phyloP scores from a whole-genome alignment of 768 basidiomycete genomes.

The Mycena kentingensis region DNA sequence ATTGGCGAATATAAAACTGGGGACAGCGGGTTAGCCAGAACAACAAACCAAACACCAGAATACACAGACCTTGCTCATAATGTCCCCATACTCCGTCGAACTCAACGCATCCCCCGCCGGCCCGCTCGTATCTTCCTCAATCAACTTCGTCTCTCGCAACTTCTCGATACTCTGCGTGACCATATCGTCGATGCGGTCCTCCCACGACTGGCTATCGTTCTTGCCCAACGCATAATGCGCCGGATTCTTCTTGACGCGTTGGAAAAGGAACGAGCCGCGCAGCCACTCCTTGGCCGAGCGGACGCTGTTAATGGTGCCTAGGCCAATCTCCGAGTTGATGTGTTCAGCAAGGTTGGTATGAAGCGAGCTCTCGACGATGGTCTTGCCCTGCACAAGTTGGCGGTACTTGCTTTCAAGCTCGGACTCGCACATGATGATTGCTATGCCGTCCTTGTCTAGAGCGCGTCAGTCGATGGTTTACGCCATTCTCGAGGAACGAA shows the following conservation, averaged over 20 bases:
- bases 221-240: slow-evolving; percentile 69
- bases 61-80: slow-evolving; percentile 75
- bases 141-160: slow-evolving; percentile 62
- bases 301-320: slow-evolving; percentile 76
- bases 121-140: slow-evolving; percentile 47
- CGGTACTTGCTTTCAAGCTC: slow-evolving; percentile 74
- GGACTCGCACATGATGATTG: slow-evolving; percentile 79
- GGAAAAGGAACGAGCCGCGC: slow-evolving; percentile 81
- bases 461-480: background rate
- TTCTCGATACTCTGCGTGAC: slow-evolving; percentile 65
- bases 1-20: slow-evolving; percentile 75
- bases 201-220: slow-evolving; percentile 60
- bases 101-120: slow-evolving; percentile 41
- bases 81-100: slow-evolving; percentile 78
- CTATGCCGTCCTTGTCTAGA: slow-evolving; percentile 79
- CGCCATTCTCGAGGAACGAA: slow-evolving; percentile 27
- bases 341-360: slow-evolving; percentile 87
- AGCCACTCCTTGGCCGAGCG: slow-evolving; percentile 82
- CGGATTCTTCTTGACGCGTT: slow-evolving; percentile 85
- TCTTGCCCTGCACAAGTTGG: slow-evolving; percentile 66
- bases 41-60: background rate
- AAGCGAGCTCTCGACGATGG: slow-evolving; percentile 81
- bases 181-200: slow-evolving; percentile 70
- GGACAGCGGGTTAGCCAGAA: slow-evolving; percentile 12
- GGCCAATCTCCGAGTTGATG: slow-evolving; percentile 89